These are phyloP conservation scores for Polyrhizophydium stewartii DNA, from an alignment of 371 early-diverging fungal genomes.

Conservation along the genomic window DNA sequence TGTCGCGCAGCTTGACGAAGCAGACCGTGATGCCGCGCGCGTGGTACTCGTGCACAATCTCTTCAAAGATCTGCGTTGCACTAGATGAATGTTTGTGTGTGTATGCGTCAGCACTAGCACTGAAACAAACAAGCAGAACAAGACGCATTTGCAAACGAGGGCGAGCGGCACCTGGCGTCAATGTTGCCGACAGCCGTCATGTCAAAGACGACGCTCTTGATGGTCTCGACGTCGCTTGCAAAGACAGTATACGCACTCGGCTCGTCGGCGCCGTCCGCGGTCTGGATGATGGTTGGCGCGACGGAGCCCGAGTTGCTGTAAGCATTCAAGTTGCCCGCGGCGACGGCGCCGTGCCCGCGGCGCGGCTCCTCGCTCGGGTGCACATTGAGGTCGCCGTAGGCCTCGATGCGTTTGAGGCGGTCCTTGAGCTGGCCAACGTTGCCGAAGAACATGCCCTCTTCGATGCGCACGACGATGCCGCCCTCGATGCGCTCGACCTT, in stretches of 20 bases:
- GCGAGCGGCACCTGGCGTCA: constrained; percentile 8
- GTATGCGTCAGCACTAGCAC: constrained; percentile 5
- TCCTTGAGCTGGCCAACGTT: constrained; percentile 93
- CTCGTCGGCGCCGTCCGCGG: constrained; percentile 6
- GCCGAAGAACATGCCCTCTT: constrained; percentile 91
- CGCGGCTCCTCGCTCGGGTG: constrained; percentile 80
- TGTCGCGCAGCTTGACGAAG: constrained; percentile 76
- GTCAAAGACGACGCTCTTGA: constrained; percentile 28
- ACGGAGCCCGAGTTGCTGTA: too few species aligned
- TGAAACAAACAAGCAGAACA: background rate
- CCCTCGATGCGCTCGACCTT: constrained; percentile 74
- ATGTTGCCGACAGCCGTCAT: constrained; percentile 11
- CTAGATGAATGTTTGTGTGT: constrained; percentile 44
- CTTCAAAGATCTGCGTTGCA: constrained; percentile 81
- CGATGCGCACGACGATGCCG: constrained; percentile 78
- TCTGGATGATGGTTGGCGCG: background rate
- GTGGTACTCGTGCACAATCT: constrained; percentile 80
- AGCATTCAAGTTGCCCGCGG: too few species aligned
- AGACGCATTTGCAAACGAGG: background rate
- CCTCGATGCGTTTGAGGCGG: constrained; percentile 82
- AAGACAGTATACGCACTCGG: constrained; percentile 22
- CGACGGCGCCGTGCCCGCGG: constrained; percentile 2
- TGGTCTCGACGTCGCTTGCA: constrained; percentile 33
- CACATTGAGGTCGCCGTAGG: constrained; percentile 84
- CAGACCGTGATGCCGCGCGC: constrained; percentile 70